Base-by-base conservation (phyloP, 129 eudicot genomes). In the Saposhnikovia divaricata region DNA sequence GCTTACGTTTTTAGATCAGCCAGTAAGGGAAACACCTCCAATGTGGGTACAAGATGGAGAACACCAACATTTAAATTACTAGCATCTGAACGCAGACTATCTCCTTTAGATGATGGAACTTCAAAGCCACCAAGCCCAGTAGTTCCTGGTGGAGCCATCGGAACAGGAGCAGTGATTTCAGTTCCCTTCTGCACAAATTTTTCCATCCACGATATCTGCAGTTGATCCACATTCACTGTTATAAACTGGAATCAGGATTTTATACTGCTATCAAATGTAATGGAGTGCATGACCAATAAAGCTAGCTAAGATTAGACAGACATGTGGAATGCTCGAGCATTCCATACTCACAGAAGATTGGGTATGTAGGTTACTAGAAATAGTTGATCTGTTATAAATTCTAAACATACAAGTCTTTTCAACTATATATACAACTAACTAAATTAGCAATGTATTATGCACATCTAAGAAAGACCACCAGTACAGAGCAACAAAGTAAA, bases 201-300 rank as follows among this genome's bases (percentile, higher is more conserved):
- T 80, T 92, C 97, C 99, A 96, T 96, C 99, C 99, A 96, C 43
- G 98, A 96, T 85, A 96, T 96, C 99, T 96, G 91, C 88, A 87
- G 65, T 40, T 76, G 74, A 83, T 59, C 66, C 55, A 71, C 28
- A 25, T 6, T 45, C 23, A 25, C 55, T 73, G 2, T 44, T 42
- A 73, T 44, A 73, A 73, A 73, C 55, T 12, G 12, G 39, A n/a
- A 43, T n/a, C 77, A 73, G 77, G 28, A 44, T 23, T 25, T 44
- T 61, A 23, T 11, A 44, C 43, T 31, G 42, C 73, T 68, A 71
- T 6, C 47, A 71, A 71, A 70, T 68, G 43, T n/a, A 59, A 59
- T n/a, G 31, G 31, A n/a, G 31, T 23, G 66, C 66, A 23, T 61
- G 69, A 61, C 25, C 34, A 25, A 25, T 61, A 6, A 61, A 61